Evolutionary conservation across 1,139 yeast species (phyloP).

Genomic region (Zhuliangozyma blackwelliae): DNA sequence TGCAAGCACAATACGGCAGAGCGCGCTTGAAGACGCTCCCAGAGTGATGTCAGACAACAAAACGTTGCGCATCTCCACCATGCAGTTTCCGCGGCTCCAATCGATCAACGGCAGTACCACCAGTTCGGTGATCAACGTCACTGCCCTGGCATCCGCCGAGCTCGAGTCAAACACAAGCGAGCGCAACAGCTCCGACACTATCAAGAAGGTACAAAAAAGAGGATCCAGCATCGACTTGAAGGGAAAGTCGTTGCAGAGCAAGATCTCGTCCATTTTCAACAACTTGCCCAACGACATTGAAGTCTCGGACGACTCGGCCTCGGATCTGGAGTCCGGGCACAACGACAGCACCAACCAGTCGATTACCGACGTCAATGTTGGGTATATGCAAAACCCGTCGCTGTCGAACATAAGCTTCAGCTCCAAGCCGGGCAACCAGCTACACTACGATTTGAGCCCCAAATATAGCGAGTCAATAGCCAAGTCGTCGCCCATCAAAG

Average conservation of each 20-base stretch:
- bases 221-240: not conserved
- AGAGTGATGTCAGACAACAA: constrained; percentile 31
- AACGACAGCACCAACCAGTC: constrained; percentile 7
- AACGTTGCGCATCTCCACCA: constrained; percentile 25
- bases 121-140: constrained; percentile 31
- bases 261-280: constrained; percentile 39
- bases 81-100: constrained; percentile 15
- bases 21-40: constrained; percentile 11
- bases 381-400: constrained; percentile 2
- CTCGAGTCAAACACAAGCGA: constrained; percentile 3
- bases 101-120: constrained; percentile 21
- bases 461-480: constrained; percentile 27
- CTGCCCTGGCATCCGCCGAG: constrained; percentile 25
- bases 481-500: constrained; percentile 28
- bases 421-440: constrained; percentile 1
- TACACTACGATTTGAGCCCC: constrained; percentile 12
- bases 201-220: constrained; percentile 5
- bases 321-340: constrained; percentile 35
- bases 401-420: constrained; percentile 1
- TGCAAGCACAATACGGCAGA: not conserved
- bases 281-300: constrained; percentile 49
- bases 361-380: not conserved
- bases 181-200: not conserved
- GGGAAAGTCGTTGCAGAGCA: constrained; percentile 7
- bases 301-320: constrained; percentile 45